Evolutionary conservation across 1,284 basidiomycete genomes (phyloP), one percentile per base, ranked within the genome.

Genomic region (Uromyces viciae-fabae): DNA sequence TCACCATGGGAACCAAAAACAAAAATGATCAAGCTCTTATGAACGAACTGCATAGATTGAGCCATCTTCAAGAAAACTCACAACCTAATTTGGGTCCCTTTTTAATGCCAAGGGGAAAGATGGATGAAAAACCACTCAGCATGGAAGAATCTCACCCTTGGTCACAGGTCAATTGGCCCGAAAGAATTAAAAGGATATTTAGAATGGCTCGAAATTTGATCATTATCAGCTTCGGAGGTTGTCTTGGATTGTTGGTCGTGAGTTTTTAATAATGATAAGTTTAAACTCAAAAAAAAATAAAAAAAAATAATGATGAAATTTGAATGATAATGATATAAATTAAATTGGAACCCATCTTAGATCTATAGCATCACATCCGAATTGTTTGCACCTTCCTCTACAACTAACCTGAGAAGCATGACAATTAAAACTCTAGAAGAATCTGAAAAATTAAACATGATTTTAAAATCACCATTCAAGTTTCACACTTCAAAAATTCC

Each of bases 281-380:
- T 66, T 68, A 3, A 38, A n/a, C 28, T 42, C 31, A 14, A 17
- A n/a, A 40, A 9, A 66, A 9, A 31, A 11, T 49, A 49, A 22
- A 49, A 22, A 49, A 49, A 11, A 11, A 49, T 19, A 54, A 22
- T 5, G 31, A 36, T n/a, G 38, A n/a, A 4, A n/a, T 66, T 40
- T 15, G 22, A 19, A 19, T 66, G 38, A 9, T 3, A n/a, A 40
- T 42, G 19, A 7, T 11, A 66, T 19, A 42, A 31, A 56, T 31
- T 25, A 11, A 72, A n/a, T n/a, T n/a, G n/a, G n/a, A n/a, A n/a
- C n/a, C n/a, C n/a, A n/a, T n/a, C n/a, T 31, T 25, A 77, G 75
- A 69, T 77, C 58, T 77, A 77, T 31, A 77, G 75, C 38, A 77
- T 77, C 43, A 68, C 62, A 56, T 77, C 75, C 17, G 75, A 77